These are phyloP conservation scores for Colletotrichum endophyticum DNA, from an alignment of 2,329 filamentous ascomycete genomes.

Conservation along the genomic window DNA sequence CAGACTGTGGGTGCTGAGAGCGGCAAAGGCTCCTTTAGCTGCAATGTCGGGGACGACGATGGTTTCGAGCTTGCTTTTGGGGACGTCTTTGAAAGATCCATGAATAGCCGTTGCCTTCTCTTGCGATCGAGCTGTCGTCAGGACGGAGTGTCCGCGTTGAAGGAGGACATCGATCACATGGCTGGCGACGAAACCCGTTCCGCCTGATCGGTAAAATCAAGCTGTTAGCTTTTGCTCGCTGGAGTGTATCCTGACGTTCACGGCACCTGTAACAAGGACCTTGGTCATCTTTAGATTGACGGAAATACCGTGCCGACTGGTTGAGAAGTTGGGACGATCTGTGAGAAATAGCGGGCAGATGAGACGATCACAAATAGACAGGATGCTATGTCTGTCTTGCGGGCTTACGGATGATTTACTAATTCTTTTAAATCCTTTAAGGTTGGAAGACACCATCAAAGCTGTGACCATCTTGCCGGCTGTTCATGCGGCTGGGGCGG, in stretches of 20 bases:
- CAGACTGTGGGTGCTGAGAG: conserved; percentile 30
- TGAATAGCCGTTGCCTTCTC: neutral
- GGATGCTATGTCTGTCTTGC: neutral
- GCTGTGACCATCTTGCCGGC: neutral
- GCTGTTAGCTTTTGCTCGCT: neutral
- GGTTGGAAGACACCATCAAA: neutral
- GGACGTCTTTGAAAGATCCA: neutral
- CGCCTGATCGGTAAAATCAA: neutral
- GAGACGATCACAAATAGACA: neutral
- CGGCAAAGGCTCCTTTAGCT: conserved; percentile 70
- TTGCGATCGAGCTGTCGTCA: conserved; percentile 6
- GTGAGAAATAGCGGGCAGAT: neutral
- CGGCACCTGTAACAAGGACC: conserved; percentile 1
- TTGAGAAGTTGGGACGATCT: neutral
- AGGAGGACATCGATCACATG: conserved; percentile 5
- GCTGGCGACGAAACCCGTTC: conserved; percentile 4
- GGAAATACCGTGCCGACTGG: neutral
- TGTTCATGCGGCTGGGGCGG: neutral
- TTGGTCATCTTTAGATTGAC: neutral
- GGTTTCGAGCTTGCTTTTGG: conserved; percentile 36
- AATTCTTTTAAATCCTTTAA: neutral
- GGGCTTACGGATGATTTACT: neutral
- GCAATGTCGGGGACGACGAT: conserved; percentile 76
- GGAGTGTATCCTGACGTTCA: neutral
- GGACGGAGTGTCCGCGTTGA: neutral